These are phyloP conservation scores for Eimeria necatrix DNA, from an alignment of 169 alveolate genomes.

Conservation along the genomic window DNA sequence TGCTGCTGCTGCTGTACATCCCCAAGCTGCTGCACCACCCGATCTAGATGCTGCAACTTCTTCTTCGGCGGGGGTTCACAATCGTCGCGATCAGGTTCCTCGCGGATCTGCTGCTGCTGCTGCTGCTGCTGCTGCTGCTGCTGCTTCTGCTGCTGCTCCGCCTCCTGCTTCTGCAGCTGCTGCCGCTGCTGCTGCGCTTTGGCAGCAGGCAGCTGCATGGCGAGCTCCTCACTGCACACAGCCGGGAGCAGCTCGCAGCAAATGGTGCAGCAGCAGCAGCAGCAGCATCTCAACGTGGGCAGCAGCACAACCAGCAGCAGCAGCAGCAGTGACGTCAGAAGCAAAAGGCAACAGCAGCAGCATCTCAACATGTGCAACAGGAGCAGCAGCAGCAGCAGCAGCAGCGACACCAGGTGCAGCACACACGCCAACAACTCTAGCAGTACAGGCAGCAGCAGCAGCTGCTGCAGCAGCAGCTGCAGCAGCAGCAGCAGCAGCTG, in stretches of 20 bases:
- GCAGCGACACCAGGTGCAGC: constrained; percentile 18
- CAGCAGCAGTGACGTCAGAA: constrained; percentile 1
- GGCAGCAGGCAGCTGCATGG: constrained; percentile 3
- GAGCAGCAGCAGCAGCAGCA: constrained; percentile 21
- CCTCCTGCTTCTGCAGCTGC: too few relatives aligned
- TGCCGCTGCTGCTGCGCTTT: too few relatives aligned
- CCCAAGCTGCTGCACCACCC: neutral
- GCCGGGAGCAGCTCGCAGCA: neutral
- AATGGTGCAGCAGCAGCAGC: neutral
- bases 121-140: too few relatives aligned
- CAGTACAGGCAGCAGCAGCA: neutral
- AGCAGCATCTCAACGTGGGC: too few relatives aligned
- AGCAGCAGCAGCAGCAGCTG: constrained; percentile 46
- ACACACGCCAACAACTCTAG: neutral
- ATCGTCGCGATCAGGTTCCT: too few relatives aligned
- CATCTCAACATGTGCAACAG: neutral
- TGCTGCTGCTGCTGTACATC: neutral
- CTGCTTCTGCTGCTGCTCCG: too few relatives aligned
- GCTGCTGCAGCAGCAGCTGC: constrained; percentile 41
- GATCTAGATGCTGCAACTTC: neutral
- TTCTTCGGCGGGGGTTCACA: too few relatives aligned
- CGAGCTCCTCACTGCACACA: constrained; percentile 36
- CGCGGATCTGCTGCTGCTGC: too few relatives aligned
- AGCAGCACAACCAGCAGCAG: neutral
- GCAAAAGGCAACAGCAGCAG: constrained; percentile 6